Conservation (phyloP, 2,329 filamentous ascomycete genomes). For the Helotiales sp. region DNA sequence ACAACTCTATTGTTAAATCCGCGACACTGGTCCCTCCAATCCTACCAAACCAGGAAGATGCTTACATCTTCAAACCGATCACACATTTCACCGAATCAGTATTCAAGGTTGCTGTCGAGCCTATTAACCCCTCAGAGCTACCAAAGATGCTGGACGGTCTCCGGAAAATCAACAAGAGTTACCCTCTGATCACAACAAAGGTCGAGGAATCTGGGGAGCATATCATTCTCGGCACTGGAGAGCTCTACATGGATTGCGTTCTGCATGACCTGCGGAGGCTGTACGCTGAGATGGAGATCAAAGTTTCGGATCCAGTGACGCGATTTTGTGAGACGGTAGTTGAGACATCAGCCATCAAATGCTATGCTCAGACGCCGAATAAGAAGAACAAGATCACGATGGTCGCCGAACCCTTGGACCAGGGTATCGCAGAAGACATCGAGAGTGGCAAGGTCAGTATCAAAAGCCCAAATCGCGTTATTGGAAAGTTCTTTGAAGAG, state of each 20-base stretch:
- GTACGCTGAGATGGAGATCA: constrained; percentile 99
- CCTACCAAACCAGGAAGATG: constrained; percentile 84
- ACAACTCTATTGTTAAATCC: constrained; percentile 98
- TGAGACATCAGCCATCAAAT: constrained; percentile 96
- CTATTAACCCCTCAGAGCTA: constrained; percentile 95
- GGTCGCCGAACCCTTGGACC: constrained; percentile 93
- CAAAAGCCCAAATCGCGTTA: constrained; percentile 87
- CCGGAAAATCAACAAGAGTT: constrained; percentile 96
- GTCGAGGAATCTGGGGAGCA: constrained; percentile 98
- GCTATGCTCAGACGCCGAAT: constrained; percentile 95
- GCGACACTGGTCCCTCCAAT: constrained; percentile 83
- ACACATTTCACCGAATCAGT: constrained; percentile 96
- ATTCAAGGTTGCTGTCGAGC: constrained; percentile 96
- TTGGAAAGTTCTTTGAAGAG: constrained; percentile 95
- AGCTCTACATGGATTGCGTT: constrained; percentile 99
- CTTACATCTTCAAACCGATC: constrained; percentile 91
- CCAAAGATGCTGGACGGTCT: constrained; percentile 98
- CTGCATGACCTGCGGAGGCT: constrained; percentile 87
- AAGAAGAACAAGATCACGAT: constrained; percentile 99
- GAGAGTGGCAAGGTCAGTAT: constrained; percentile 89
- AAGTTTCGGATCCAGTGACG: constrained; percentile 96
- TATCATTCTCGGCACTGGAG: constrained; percentile 89
- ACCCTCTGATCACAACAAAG: constrained; percentile 92
- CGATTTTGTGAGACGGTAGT: constrained; percentile 98
- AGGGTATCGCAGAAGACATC: constrained; percentile 93